Conservation (phyloP, 208 protist genomes). For the Trypanosoma mega region DNA sequence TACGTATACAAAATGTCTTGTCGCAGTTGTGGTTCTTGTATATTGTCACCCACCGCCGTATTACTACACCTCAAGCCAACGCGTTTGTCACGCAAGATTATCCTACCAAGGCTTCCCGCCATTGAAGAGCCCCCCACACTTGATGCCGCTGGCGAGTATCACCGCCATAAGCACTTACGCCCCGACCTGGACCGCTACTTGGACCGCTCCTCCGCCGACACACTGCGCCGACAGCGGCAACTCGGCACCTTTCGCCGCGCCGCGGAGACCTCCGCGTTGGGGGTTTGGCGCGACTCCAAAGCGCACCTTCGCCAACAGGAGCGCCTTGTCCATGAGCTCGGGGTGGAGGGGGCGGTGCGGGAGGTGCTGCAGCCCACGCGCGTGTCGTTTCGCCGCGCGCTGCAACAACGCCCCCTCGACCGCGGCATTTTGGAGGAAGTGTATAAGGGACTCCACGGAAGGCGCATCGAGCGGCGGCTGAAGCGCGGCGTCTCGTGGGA, state of each 20-base stretch:
- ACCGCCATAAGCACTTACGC: slow-evolving; percentile 21
- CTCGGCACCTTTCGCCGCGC: slow-evolving; percentile 39
- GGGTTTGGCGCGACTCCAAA: slow-evolving; percentile 70
- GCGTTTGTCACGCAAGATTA: slow-evolving; percentile 33
- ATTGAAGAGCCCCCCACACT: too few species aligned
- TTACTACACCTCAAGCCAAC: slow-evolving; percentile 7
- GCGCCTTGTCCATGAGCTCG: slow-evolving; percentile 58
- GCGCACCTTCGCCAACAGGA: slow-evolving; percentile 77
- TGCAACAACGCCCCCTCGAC: slow-evolving; percentile 77
- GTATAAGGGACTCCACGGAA: slow-evolving; percentile 81
- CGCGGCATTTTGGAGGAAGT: slow-evolving; percentile 89
- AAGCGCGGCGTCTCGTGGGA: slow-evolving; percentile 86
- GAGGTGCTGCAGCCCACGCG: slow-evolving; percentile 65
- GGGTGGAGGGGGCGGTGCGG: slow-evolving; percentile 78
- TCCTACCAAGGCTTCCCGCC: slow-evolving; percentile 47
- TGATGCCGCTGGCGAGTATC: slow-evolving; percentile 30
- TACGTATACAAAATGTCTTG: too few species aligned
- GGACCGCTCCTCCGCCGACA: slow-evolving; percentile 33
- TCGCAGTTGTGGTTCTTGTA: too few species aligned
- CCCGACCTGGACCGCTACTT: slow-evolving; percentile 39
- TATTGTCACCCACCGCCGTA: neutral
- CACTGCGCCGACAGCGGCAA: slow-evolving; percentile 61
- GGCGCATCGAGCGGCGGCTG: slow-evolving; percentile 77
- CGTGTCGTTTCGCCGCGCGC: slow-evolving; percentile 63
- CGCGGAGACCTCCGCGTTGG: slow-evolving; percentile 29